phyloP scores from a whole-genome alignment of 2,329 filamentous ascomycete species.

The Penicillium sp. region DNA sequence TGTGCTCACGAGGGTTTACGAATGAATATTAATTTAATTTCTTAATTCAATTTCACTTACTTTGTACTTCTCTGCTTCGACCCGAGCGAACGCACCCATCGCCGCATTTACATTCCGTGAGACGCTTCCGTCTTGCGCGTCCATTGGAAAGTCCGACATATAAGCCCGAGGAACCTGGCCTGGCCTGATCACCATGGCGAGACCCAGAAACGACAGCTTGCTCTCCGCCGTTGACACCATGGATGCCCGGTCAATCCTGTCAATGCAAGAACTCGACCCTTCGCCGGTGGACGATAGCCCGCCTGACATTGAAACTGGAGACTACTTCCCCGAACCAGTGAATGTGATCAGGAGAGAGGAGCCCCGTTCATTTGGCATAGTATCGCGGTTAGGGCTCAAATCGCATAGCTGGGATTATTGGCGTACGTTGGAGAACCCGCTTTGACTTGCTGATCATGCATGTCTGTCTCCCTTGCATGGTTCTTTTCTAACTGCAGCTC shows the following conservation, averaged over 20 bases:
- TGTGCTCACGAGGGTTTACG: not conserved
- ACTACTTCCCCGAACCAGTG: constrained; percentile 36
- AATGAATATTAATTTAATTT: not conserved
- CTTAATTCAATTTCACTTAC: not conserved
- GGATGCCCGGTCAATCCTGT: constrained; percentile 51
- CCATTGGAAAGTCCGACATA: not conserved
- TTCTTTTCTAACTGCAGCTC: constrained; percentile 2
- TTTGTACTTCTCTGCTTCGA: not conserved
- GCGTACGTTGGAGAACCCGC: constrained; percentile 48
- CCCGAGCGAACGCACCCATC: not conserved
- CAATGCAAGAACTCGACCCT: constrained; percentile 75
- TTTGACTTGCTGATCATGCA: not conserved
- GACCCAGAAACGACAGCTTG: constrained; percentile 8
- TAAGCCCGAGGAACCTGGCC: not conserved
- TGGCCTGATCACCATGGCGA: constrained; percentile 7
- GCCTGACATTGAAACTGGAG: constrained; percentile 47
- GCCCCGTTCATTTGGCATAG: constrained; percentile 19
- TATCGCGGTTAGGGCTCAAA: constrained; percentile 53
- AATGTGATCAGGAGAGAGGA: constrained; percentile 13
- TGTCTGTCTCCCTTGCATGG: not conserved
- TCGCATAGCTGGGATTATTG: constrained; percentile 73
- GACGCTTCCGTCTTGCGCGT: not conserved
- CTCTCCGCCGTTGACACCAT: constrained; percentile 24
- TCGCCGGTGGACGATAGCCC: constrained; percentile 65
- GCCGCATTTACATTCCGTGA: not conserved